Percentiles rank a stretch among this genome's conserved stretches.
Evolutionary conservation across 2,329 filamentous ascomycete species (phyloP).

Genomic region (Pseudovirgaria hyperparasitica): DNA sequence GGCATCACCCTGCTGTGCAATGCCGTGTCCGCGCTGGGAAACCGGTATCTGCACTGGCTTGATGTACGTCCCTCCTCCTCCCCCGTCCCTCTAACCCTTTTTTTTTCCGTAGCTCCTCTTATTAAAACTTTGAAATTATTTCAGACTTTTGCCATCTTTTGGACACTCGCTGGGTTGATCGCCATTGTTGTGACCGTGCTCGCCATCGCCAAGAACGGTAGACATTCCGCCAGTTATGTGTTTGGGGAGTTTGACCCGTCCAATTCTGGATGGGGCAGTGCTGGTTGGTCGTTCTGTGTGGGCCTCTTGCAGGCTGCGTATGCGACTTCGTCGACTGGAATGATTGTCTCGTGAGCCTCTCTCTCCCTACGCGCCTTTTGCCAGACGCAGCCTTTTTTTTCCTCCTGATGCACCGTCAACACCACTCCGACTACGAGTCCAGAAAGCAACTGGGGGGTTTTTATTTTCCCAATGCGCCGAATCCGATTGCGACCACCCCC

Average conservation of each 20-base stretch:
- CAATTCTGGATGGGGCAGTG: slow-evolving; percentile 55
- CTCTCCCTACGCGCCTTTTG: slow-evolving; percentile 7
- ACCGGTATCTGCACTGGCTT: slow-evolving; percentile 42
- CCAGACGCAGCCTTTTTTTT: slow-evolving; percentile 9
- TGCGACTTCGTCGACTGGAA: slow-evolving; percentile 63
- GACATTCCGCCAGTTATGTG: slow-evolving; percentile 48
- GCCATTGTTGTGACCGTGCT: slow-evolving; percentile 51
- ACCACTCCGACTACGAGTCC: not conserved
- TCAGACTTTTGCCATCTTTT: slow-evolving; percentile 59
- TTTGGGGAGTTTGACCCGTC: slow-evolving; percentile 54
- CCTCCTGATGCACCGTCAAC: slow-evolving; percentile 2
- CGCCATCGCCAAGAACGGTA: slow-evolving; percentile 55
- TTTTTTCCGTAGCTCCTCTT: not conserved
- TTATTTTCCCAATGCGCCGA: slow-evolving; percentile 3
- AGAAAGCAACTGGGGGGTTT: not conserved
- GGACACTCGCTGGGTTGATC: slow-evolving; percentile 60
- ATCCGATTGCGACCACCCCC: slow-evolving; percentile 8
- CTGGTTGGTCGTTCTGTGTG: slow-evolving; percentile 62
- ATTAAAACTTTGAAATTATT: slow-evolving; percentile 1
- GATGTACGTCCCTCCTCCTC: slow-evolving; percentile 44
- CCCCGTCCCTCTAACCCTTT: slow-evolving; percentile 10
- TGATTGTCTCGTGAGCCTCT: slow-evolving; percentile 58
- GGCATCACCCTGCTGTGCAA: slow-evolving; percentile 38
- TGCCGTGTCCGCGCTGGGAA: slow-evolving; percentile 37
- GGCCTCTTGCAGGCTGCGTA: slow-evolving; percentile 62